Conservation (phyloP, 352 stramenopile genomes). For the Phytophthora idaei region DNA sequence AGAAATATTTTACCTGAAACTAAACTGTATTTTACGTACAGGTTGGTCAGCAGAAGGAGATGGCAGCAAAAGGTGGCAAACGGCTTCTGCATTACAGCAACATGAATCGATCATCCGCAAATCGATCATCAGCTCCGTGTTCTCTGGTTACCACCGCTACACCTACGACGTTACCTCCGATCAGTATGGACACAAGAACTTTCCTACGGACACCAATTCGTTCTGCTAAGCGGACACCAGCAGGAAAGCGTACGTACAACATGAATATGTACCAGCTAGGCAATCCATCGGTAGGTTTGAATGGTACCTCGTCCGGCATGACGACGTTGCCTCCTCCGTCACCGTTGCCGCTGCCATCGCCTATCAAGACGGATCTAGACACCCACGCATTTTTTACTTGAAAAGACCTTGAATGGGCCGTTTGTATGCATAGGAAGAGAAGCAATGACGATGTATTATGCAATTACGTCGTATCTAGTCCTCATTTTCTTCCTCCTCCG, state of each 20-base stretch:
- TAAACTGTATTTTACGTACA: constrained; percentile 22
- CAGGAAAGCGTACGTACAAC: constrained; percentile 29
- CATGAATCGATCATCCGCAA: constrained; percentile 23
- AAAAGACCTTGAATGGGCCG: constrained; percentile 2
- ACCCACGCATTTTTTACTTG: constrained; percentile 88
- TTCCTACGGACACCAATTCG: constrained; percentile 38
- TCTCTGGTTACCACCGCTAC: constrained; percentile 25
- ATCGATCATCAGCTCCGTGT: constrained; percentile 17
- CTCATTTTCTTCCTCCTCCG: constrained; percentile 56
- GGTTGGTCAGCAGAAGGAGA: constrained; percentile 75
- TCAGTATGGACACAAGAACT: constrained; percentile 33
- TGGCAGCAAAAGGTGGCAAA: constrained; percentile 58
- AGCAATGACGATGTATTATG: constrained; percentile 24
- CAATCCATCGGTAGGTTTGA: constrained; percentile 20
- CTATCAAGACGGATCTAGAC: constrained; percentile 87
- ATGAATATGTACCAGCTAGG: constrained; percentile 34
- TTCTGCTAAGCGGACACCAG: constrained; percentile 33
- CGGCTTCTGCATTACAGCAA: constrained; percentile 38
- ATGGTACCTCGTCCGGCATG: constrained; percentile 16
- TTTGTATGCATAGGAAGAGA: constrained; percentile 28
- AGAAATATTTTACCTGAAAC: constrained; percentile 3
- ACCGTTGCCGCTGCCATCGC: constrained; percentile 69
- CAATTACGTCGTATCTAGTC: constrained; percentile 18
- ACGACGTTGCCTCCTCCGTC: constrained; percentile 40
- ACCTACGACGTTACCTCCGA: constrained; percentile 38